Evolutionary conservation across 805 yeast genomes (phyloP), one percentile per base, ranked within the genome.

Genomic region (Blastobotrys muscicola): DNA sequence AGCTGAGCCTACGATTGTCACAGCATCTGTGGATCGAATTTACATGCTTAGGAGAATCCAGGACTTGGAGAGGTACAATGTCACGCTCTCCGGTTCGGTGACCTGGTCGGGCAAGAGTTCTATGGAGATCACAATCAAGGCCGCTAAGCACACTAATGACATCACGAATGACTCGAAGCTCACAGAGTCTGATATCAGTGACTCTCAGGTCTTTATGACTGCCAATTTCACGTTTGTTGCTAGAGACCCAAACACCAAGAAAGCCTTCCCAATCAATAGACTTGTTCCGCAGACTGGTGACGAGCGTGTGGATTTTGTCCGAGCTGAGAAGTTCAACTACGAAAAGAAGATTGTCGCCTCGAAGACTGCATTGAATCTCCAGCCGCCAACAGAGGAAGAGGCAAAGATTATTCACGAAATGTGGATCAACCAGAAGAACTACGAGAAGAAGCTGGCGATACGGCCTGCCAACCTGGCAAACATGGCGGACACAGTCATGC

Each of bases 201-300:
- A 71, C 8, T 79, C 78, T 20, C 80, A 83, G 39, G 79, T 85
- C 15, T 85, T 89, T 61, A 65, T 89, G 54, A 80, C 86, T 29
- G 96, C 97, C 5, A 85, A 84, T 57, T 89, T 89, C 69, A 89
- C 97, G 0, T 89, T 89, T 66, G 97, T 87, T 30, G 97, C 97
- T 12, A 75, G 97, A 63, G 85, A 89, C 60, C 97, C 97, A 6
- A 77, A 78, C 44, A 85, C 95, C n/a, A 94, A 85, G 61, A 82
- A 76, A 58, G 81, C 95, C 2, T 83, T 85, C 66, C 85, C 94
- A 7, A 82, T 89, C 52, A 89, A 89, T 67, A 73, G 78, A 50
- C 66, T 89, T 38, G 72, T 84, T 39, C 95, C 96, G 29, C 69
- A 78, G 30, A 72, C 78, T 33, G 89, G 82, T 54, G 62, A 66